phyloP scores from a whole-genome alignment of 176 grass and related monocot genomes.

The Rhynchospora pubera region DNA sequence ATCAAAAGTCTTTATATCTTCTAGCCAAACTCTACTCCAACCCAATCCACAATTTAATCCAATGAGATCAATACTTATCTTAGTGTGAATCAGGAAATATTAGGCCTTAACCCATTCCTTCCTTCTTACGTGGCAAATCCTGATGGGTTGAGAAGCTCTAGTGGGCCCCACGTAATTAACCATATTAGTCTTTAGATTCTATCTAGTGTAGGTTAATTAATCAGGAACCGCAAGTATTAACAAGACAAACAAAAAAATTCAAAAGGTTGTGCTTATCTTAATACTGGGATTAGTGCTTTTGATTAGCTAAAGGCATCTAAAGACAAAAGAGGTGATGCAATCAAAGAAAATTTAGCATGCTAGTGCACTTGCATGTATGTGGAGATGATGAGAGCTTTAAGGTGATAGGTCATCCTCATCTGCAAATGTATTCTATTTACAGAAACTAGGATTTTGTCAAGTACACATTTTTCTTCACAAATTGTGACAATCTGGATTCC shows the following conservation, averaged over 20 bases:
- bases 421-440: not conserved
- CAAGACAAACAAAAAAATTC: not conserved
- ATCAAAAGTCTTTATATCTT: not conserved
- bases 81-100: not conserved
- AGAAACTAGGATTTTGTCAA: not conserved
- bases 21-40: conserved; percentile 2
- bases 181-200: not conserved
- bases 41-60: conserved; percentile 18
- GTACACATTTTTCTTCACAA: not conserved
- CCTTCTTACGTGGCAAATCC: not conserved
- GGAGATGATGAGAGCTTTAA: not conserved
- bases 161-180: conserved; percentile 5
- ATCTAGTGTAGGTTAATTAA: conserved; percentile 21
- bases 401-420: not conserved
- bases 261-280: conserved; percentile 23
- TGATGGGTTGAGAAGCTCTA: not conserved
- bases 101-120: not conserved
- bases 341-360: not conserved
- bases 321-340: not conserved
- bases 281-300: not conserved
- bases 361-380: not conserved
- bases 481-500: not conserved
- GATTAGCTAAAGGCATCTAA: conserved; percentile 4
- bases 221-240: conserved; percentile 9
- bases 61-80: conserved; percentile 15